Evolutionary conservation across 768 basidiomycete genomes (phyloP), one percentile per base, ranked within the genome.

Genomic region (Mycena maculata): DNA sequence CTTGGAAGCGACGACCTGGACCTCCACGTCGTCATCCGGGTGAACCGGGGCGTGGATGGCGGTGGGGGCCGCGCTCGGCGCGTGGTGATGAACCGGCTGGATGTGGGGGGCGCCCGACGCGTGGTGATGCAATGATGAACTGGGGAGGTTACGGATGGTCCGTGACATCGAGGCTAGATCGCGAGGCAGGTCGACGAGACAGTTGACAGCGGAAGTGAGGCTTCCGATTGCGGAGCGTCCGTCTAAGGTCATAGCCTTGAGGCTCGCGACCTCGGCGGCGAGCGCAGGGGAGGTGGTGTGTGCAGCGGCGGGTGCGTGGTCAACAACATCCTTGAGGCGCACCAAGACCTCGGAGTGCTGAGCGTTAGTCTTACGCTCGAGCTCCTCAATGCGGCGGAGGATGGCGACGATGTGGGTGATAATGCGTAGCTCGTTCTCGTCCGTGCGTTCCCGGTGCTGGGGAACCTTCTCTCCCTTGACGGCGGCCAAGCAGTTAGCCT

Each of bases 371-470:
- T 16, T 31, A 2, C 9, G 18, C n/a, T 59, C 44, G 57, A 59
- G 57, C 22, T 47, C 30, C n/a, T 20, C n/a, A 12, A 59, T 31
- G 22, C 30, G 44, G 22, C 57, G 57, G 28, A 8, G 3, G 15
- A 47, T 27, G 11, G 44, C 13, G n/a, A 59, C 30, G 20, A 48
- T 15, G 44, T 23, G 31, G 5, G 57, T 25, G 20, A 4, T 7
- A 5, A 57, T 2, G 28, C 56, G 56, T 12, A 59, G 7, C 31
- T 47, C 44, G 31, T 59, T 59, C 9, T 45, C 57, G 30, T 59
- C 31, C 1, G 11, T 23, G 9, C 44, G 57, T 15, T 6, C 42
- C 3, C 45, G 6, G 13, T 48, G 44, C 2, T 20, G n/a, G 4
- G 1, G 4, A 11, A 25, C 57, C 45, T 59, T 59, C 15, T 47